Conservation (phyloP, 2,329 filamentous ascomycete species). For the Paraconiothyrium sp. region DNA sequence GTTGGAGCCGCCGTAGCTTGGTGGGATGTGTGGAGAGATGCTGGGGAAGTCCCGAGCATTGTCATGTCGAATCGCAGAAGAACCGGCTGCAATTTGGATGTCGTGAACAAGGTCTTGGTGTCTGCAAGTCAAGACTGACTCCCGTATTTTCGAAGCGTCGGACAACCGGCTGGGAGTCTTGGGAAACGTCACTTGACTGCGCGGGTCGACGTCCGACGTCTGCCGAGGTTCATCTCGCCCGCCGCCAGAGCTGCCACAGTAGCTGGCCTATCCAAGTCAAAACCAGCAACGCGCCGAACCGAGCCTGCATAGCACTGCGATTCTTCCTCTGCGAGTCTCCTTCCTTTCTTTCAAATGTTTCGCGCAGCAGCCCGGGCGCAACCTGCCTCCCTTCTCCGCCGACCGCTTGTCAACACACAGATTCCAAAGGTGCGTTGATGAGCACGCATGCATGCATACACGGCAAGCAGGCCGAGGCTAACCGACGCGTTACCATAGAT, state of each 20-base stretch:
- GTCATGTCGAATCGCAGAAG: background rate
- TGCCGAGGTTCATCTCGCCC: slow-evolving; percentile 22
- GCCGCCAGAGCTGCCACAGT: slow-evolving; percentile 19
- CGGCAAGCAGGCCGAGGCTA: slow-evolving; percentile 1
- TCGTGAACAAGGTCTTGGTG: background rate
- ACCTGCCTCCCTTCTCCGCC: slow-evolving; percentile 50
- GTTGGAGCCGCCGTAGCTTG: background rate
- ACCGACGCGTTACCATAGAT: slow-evolving; percentile 31
- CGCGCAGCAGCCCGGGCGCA: slow-evolving; percentile 52
- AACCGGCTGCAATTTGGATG: background rate
- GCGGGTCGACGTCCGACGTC: slow-evolving; percentile 11
- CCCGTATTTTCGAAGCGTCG: background rate
- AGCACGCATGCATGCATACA: background rate
- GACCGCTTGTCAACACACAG: slow-evolving; percentile 39
- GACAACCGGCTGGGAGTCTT: slow-evolving; percentile 6
- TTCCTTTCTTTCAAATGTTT: slow-evolving; percentile 47
- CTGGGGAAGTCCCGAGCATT: slow-evolving; percentile 11
- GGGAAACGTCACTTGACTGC: slow-evolving; percentile 7
- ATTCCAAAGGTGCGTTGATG: slow-evolving; percentile 41
- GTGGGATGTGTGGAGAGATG: slow-evolving; percentile 19
- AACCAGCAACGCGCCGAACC: slow-evolving; percentile 28
- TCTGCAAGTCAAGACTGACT: background rate
- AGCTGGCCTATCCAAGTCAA: slow-evolving; percentile 24
- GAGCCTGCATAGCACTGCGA: slow-evolving; percentile 14
- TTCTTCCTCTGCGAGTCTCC: slow-evolving; percentile 20